These are phyloP conservation scores for Clonostachys rhizophaga DNA, from an alignment of 2,329 filamentous ascomycete species.

Conservation along the genomic window DNA sequence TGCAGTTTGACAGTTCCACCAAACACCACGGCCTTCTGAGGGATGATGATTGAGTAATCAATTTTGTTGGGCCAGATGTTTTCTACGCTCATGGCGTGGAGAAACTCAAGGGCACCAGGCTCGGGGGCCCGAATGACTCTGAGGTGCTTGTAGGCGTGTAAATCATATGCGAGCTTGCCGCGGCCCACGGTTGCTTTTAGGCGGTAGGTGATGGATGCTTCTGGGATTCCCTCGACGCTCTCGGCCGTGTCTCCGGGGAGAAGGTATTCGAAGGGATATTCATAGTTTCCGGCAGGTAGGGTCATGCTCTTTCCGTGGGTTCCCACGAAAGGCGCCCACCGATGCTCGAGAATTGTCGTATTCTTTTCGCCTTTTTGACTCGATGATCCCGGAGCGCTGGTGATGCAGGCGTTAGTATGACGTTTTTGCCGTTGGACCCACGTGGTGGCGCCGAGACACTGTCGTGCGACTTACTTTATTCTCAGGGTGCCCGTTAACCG, in stretches of 20 bases:
- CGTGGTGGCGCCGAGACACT: too few relatives aligned
- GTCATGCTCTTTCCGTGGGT: slow-evolving; percentile 50
- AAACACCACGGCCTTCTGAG: slow-evolving; percentile 91
- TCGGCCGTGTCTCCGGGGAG: slow-evolving; percentile 73
- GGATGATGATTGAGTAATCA: slow-evolving; percentile 89
- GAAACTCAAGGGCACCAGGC: slow-evolving; percentile 69
- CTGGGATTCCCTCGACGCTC: slow-evolving; percentile 83
- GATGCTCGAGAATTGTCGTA: slow-evolving; percentile 60
- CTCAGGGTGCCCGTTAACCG: slow-evolving; percentile 67
- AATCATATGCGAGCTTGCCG: slow-evolving; percentile 83
- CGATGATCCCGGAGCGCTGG: slow-evolving; percentile 53
- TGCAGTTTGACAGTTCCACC: slow-evolving; percentile 82
- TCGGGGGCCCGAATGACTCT: slow-evolving; percentile 76
- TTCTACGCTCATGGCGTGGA: slow-evolving; percentile 91
- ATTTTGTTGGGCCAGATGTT: slow-evolving; percentile 98
- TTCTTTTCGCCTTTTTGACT: slow-evolving; percentile 56
- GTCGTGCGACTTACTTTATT: slow-evolving; percentile 46
- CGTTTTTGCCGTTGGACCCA: not conserved
- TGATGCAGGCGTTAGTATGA: slow-evolving; percentile 14
- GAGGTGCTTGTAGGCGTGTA: slow-evolving; percentile 74
- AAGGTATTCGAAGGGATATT: slow-evolving; percentile 74
- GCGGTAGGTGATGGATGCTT: slow-evolving; percentile 85
- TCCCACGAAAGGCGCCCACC: slow-evolving; percentile 63
- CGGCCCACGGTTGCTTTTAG: slow-evolving; percentile 86
- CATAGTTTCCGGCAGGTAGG: slow-evolving; percentile 72